Evolutionary conservation across 345 rosid genomes (phyloP), one percentile per base, ranked within the genome.

Genomic region (Gynandropsis gynandra): DNA sequence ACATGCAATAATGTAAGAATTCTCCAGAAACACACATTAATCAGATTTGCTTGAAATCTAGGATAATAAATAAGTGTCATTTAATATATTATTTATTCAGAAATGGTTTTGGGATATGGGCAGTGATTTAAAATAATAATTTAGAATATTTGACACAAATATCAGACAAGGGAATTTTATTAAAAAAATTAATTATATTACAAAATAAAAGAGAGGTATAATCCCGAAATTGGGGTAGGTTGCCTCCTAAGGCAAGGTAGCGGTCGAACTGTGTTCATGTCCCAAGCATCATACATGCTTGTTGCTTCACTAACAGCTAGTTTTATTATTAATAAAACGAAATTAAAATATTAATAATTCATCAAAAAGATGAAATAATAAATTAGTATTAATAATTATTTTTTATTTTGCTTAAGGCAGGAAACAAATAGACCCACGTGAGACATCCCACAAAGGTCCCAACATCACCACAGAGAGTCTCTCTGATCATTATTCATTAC

Each of bases 241-340:
- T 82, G 92, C 83, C 79, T 78, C 89, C 92, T 62, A 60, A 61
- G 76, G 76, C 80, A 74, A 72, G 83, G 79, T 72, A 80, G 76
- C 79, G 54, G 72, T 34, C 60, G 41, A 53, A 48, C 54, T 56
- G 75, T 79, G 97, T 76, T 81, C 76, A 64, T 82, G 88, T 75
- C 73, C 56, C 63, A 49, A 76, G 80, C 61, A 56, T 80, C 93
- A 80, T 76, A 64, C 73, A 73, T 76, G 80, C 71, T 67, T 62
- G 45, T 72, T 80, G 78, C 70, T 65, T 62, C 79, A 40, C 71
- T 64, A 69, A 69, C 67, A 42, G 40, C 45, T 7, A 21, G 1
- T 6, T 58, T 51, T 50, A 56, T 37, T 18, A 57, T 29, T 65
- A 29, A 58, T 58, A 33, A 38, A 15, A 44, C 52, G 32, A 46